phyloP scores from a whole-genome alignment of 73 alveolate genomes.

The Breviolum minutum region DNA sequence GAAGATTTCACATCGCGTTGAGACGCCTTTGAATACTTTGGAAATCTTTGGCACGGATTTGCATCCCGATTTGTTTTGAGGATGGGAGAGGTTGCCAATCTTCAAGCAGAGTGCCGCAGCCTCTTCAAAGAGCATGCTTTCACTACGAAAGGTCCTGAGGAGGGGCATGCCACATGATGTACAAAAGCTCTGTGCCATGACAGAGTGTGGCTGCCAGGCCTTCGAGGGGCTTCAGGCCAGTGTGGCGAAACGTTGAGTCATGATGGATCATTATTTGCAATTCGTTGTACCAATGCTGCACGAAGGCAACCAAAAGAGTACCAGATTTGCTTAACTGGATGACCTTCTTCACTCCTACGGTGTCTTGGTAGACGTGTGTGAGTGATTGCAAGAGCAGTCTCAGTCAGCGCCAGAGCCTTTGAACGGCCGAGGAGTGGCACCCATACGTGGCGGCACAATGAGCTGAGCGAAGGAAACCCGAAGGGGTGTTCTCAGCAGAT shows the following conservation, averaged over 20 bases:
- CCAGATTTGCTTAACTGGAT: conserved; percentile 72
- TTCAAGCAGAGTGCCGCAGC: conserved; percentile 70
- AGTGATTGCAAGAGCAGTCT: background rate
- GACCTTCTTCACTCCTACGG: conserved; percentile 91
- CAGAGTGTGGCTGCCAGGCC: conserved; percentile 3
- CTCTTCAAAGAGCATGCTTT: conserved; percentile 55
- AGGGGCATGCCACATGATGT: background rate
- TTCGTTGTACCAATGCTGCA: background rate
- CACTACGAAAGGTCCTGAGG: conserved; percentile 34
- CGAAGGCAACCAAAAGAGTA: conserved; percentile 12
- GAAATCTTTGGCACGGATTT: background rate
- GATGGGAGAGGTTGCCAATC: conserved; percentile 67
- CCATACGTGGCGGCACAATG: conserved; percentile 94
- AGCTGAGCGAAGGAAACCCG: conserved; percentile 36
- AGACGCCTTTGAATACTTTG: background rate
- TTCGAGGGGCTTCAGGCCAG: conserved; percentile 48
- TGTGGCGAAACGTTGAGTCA: background rate
- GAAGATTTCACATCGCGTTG: too few relatives aligned
- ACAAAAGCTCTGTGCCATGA: background rate
- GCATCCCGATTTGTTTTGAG: background rate
- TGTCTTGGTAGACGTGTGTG: background rate
- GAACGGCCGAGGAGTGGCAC: conserved; percentile 61
- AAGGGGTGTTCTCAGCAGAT: conserved; percentile 43
- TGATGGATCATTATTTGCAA: background rate
- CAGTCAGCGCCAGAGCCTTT: background rate